Conservation (phyloP, 768 basidiomycete species). For the Auricularia auricula-judae region DNA sequence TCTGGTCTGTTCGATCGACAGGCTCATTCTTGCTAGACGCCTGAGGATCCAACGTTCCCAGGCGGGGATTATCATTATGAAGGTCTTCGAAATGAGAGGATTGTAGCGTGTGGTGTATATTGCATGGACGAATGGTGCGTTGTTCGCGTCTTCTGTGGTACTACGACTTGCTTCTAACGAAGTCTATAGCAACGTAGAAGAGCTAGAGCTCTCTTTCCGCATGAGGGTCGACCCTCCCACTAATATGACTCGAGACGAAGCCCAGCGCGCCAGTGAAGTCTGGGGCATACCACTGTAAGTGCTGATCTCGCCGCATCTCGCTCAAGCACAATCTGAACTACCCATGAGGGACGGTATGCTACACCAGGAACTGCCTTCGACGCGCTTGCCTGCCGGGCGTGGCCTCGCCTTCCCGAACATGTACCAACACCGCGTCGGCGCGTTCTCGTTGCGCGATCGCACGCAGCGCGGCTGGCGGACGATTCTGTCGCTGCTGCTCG, state of each 20-base stretch:
- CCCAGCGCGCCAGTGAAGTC: conserved; percentile 14
- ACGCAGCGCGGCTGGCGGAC: conserved; percentile 29
- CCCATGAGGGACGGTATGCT: conserved; percentile 22
- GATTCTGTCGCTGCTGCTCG: conserved; percentile 31
- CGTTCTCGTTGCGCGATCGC: conserved; percentile 26
- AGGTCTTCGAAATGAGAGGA: not conserved
- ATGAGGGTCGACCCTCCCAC: not conserved
- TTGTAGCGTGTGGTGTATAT: not conserved
- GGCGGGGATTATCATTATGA: not conserved
- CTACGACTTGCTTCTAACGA: not conserved
- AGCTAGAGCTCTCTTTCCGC: not conserved
- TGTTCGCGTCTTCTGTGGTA: not conserved
- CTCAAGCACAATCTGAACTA: conserved; percentile 1
- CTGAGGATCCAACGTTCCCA: not conserved
- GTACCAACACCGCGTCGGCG: conserved; percentile 28
- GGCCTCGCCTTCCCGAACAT: conserved; percentile 32
- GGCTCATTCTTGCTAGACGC: not conserved
- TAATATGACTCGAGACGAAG: not conserved
- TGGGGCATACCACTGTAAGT: conserved; percentile 14
- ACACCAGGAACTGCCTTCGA: conserved; percentile 20
- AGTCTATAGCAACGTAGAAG: not conserved
- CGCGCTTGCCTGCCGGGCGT: conserved; percentile 16
- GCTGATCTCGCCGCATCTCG: conserved; percentile 1
- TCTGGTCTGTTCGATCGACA: not conserved
- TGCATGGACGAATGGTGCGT: not conserved